These are phyloP conservation scores for Ophiostoma triangulosporum DNA, from an alignment of 2,329 filamentous ascomycete species.

Conservation along the genomic window DNA sequence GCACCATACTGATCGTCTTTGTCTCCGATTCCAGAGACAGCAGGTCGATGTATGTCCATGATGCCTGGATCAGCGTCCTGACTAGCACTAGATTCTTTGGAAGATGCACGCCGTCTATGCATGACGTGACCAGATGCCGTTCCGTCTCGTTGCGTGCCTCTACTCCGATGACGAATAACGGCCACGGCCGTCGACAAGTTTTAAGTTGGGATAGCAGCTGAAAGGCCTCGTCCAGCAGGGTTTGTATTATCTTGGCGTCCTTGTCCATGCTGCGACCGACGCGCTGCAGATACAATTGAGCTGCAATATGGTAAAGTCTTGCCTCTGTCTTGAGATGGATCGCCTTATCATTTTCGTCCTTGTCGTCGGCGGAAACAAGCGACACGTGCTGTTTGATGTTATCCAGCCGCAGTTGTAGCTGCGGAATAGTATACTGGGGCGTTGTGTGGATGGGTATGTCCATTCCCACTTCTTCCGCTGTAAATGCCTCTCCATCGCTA, in stretches of 20 bases:
- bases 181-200: conserved; percentile 9
- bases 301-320: neutral
- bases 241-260: neutral
- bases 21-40: neutral
- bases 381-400: conserved; percentile 7
- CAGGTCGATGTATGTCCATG: conserved; percentile 9
- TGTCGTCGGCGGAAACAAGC: neutral
- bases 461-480: neutral
- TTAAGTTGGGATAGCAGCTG: neutral
- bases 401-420: conserved; percentile 10
- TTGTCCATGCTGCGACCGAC: neutral
- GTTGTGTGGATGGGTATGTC: neutral
- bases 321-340: neutral
- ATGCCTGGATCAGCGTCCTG: neutral
- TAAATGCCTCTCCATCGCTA: neutral
- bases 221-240: neutral
- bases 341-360: neutral
- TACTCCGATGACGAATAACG: conserved; percentile 12
- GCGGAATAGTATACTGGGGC: neutral
- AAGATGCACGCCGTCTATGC: neutral
- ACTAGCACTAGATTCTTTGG: neutral
- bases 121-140: conserved; percentile 3
- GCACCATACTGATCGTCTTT: conserved; percentile 1
- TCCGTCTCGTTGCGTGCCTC: conserved; percentile 12
- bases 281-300: neutral